Evolutionary conservation across 352 stramenopile genomes (phyloP).

Genomic region (Peronospora farinosa): DNA sequence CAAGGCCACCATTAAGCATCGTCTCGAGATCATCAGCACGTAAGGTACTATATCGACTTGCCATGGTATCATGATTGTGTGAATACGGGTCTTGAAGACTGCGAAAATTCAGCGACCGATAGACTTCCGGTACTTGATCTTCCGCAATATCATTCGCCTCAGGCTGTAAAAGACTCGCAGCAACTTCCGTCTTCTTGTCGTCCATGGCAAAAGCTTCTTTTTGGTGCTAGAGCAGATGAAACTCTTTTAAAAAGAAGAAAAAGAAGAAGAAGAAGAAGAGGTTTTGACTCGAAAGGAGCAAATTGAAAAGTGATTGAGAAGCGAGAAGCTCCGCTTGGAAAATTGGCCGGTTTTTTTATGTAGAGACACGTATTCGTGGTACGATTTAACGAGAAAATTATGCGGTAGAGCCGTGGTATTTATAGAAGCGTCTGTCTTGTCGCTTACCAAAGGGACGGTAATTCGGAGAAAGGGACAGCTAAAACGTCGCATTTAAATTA

Average conservation of each 20-base stretch:
- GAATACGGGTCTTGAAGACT: conserved; percentile 72
- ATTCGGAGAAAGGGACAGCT: too few relatives aligned
- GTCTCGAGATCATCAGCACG: conserved; percentile 59
- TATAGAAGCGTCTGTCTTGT: too few relatives aligned
- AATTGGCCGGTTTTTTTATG: too few relatives aligned
- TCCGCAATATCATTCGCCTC: conserved; percentile 20
- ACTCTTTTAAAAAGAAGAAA: too few relatives aligned
- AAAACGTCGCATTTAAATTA: too few relatives aligned
- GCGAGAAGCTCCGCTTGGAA: too few relatives aligned
- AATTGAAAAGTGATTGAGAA: conserved; percentile 26
- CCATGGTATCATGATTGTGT: conserved; percentile 28
- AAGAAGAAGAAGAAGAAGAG: neutral
- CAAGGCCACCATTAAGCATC: conserved; percentile 58
- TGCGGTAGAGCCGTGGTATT: too few relatives aligned
- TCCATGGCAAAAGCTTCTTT: conserved; percentile 12
- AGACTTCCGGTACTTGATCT: conserved; percentile 51
- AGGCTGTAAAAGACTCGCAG: conserved; percentile 23
- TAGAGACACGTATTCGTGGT: too few relatives aligned
- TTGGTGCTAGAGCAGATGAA: neutral
- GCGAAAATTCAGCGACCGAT: conserved; percentile 59
- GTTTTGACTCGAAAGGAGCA: conserved; percentile 20
- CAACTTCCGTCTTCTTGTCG: conserved; percentile 17
- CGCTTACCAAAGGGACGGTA: too few relatives aligned
- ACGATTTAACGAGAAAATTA: too few relatives aligned
- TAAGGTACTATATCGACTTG: conserved; percentile 36